Evolutionary conservation across 1,284 basidiomycete genomes (phyloP).

Genomic region (Ganoderma lucidum): DNA sequence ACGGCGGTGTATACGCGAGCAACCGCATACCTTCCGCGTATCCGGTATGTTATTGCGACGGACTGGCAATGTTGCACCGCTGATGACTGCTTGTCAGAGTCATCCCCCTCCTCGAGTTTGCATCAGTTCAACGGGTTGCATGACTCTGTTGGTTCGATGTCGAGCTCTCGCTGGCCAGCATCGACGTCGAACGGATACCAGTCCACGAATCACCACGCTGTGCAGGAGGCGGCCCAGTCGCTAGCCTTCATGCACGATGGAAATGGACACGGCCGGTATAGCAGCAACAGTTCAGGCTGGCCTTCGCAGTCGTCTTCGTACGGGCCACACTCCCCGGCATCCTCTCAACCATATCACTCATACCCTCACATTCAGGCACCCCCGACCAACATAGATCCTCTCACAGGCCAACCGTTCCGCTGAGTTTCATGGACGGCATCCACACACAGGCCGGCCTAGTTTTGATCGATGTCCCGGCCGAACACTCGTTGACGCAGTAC

Average conservation of each 20-base stretch:
- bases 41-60: slow-evolving; percentile 21
- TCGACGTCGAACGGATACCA: slow-evolving; percentile 28
- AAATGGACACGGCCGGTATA: slow-evolving; percentile 21
- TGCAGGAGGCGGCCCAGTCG: slow-evolving; percentile 36
- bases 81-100: slow-evolving; percentile 11
- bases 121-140: slow-evolving; percentile 19
- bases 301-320: slow-evolving; percentile 23
- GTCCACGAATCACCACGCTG: slow-evolving; percentile 24
- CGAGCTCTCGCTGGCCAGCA: slow-evolving; percentile 26
- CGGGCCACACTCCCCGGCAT: slow-evolving; percentile 16
- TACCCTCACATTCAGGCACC: slow-evolving; percentile 18
- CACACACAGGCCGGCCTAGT: slow-evolving; percentile 17
- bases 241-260: slow-evolving; percentile 36
- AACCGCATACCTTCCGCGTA: slow-evolving; percentile 29
- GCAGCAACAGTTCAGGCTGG: slow-evolving; percentile 21
- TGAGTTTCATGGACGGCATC: slow-evolving; percentile 15
- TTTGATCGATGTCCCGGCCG: slow-evolving; percentile 2
- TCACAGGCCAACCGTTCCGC: slow-evolving; percentile 23
- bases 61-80: background rate
- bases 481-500: slow-evolving; percentile 1
- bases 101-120: slow-evolving; percentile 21
- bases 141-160: slow-evolving; percentile 18
- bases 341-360: slow-evolving; percentile 14
- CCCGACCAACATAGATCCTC: slow-evolving; percentile 23
- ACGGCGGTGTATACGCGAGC: slow-evolving; percentile 21